These are phyloP conservation scores for Hypocreales sp. DNA, from an alignment of 2,329 filamentous ascomycete genomes.

Conservation along the genomic window DNA sequence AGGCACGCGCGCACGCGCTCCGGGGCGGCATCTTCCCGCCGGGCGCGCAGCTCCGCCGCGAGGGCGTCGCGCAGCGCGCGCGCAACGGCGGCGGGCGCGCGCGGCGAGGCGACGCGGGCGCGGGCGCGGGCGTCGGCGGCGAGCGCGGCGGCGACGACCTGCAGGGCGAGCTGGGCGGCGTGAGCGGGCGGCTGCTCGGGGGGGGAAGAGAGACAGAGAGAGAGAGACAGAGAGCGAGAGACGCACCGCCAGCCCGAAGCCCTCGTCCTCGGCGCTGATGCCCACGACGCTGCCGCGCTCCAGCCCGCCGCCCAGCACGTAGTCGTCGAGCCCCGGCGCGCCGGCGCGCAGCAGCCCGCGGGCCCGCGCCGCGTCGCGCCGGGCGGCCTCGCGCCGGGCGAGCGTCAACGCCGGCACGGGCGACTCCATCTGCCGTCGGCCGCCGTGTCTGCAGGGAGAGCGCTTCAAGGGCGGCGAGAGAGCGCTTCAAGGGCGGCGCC, in stretches of 20 bases:
- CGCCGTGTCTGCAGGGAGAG: no score
- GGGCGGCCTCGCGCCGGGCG: constrained; percentile 20
- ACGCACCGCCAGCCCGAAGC: constrained; percentile 30
- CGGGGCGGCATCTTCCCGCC: no score
- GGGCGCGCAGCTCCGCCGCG: constrained; percentile 17
- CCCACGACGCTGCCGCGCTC: constrained; percentile 37
- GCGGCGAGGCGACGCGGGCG: constrained; percentile 33
- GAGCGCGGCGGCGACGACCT: constrained; percentile 27
- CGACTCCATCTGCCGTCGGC: no score
- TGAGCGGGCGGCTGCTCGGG: no score
- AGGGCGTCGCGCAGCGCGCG: constrained; percentile 25
- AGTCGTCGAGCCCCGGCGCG: constrained; percentile 30
- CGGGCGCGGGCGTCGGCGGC: constrained; percentile 10
- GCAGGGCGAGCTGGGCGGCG: constrained; percentile 26
- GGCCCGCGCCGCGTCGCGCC: constrained; percentile 14
- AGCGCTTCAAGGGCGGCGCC: no score
- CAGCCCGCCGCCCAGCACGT: constrained; percentile 29
- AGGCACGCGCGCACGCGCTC: constrained; percentile 21
- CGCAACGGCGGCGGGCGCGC: constrained; percentile 23
- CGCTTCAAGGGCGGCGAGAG: no score
- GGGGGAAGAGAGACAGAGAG: no score
- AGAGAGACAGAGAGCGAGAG: neutral
- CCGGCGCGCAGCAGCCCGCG: constrained; percentile 23
- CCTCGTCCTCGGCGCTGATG: constrained; percentile 34
- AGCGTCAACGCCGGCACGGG: constrained; percentile 29